Conservation (phyloP, 164 flowering plant species). For the Taxillus chinensis region DNA sequence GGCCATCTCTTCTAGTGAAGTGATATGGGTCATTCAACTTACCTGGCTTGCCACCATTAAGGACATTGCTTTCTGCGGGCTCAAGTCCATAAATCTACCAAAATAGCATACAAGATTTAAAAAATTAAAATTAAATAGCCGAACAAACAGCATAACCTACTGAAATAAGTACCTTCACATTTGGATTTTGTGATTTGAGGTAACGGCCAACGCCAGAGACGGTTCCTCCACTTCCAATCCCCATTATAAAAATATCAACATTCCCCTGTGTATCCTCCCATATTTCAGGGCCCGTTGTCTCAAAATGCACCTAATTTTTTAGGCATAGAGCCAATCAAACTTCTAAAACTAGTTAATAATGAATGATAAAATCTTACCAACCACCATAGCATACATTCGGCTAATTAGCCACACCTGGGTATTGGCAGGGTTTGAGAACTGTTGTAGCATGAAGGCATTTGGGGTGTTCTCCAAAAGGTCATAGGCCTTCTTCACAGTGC, state of each 20-base stretch:
- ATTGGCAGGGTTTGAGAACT: slow-evolving; percentile 87
- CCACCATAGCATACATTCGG: not conserved
- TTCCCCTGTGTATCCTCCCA: slow-evolving; percentile 91
- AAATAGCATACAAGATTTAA: not conserved
- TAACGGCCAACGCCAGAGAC: slow-evolving; percentile 88
- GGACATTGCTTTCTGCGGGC: slow-evolving; percentile 82
- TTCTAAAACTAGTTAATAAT: not conserved
- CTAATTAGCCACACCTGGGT: slow-evolving; percentile 36
- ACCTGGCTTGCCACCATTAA: slow-evolving; percentile 98
- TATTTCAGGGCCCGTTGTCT: slow-evolving; percentile 95
- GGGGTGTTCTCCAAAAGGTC: slow-evolving; percentile 80
- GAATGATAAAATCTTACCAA: no score
- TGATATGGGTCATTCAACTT: not conserved
- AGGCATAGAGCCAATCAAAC: not conserved
- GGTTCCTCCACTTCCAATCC: slow-evolving; percentile 96
- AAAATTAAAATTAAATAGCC: not conserved
- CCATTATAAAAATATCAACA: slow-evolving; percentile 94
- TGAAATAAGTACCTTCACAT: slow-evolving; percentile 60
- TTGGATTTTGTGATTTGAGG: slow-evolving; percentile 82
- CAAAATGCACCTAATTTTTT: slow-evolving; percentile 67
- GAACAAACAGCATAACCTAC: not conserved
- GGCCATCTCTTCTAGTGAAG: no score
- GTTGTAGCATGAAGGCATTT: slow-evolving; percentile 78
- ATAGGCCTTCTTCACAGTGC: slow-evolving; percentile 86
- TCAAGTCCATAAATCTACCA: slow-evolving; percentile 83